Base-by-base conservation (phyloP, 2,329 filamentous ascomycete species). In the Sordariomycetes sp. region DNA sequence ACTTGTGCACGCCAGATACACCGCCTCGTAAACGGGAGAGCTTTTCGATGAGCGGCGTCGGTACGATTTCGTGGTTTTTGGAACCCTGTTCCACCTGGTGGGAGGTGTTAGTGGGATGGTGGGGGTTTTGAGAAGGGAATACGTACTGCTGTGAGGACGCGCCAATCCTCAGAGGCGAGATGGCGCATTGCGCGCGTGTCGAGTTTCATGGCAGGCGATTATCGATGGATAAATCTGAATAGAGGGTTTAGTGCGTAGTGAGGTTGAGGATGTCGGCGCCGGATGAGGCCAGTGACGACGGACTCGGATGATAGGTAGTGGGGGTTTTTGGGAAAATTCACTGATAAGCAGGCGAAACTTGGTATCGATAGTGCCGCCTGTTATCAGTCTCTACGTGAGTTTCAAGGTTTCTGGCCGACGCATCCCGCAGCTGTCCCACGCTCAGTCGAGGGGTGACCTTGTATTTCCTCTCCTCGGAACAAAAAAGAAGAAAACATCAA, bases 41-140 rank as follows among this genome's bases (percentile, higher is more conserved):
- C 51, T 86, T 84, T 38, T 82, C 79, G 45, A 98, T 96, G 43
- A 96, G 60, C 4, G 86, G 67, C 11, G 90, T 96, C 7, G 92
- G 92, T 3, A 98, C 90, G 37, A 98, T 73, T 63, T 98, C 92
- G 66, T 98, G 92, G 63, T 96, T 96, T 58, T 86, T 88, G 61
- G 84, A 93, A 51, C 88, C 90, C 61, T 81, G 79, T 59, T 98
- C 92, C 49, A 93, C 85, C 87, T 94, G 58, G 33, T 21, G 33
- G 47, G 47, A 46, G 48, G 46, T 44, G 55, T 59, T 53, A 61
- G 57, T 55, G 45, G 51, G 47, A 49, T 45, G 41, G 34, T 45
- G 41, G 36, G 42, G 39, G 47, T 48, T 39, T 42, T 38, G 33
- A 11, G n/a, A 30, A 30, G 15, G n/a, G 12, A 8, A 21, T 5